A percentile compares a stretch with the other conserved stretches of the same genome.
Conservation (phyloP, 139 green algal genomes). For the Tetraselmis striata region DNA sequence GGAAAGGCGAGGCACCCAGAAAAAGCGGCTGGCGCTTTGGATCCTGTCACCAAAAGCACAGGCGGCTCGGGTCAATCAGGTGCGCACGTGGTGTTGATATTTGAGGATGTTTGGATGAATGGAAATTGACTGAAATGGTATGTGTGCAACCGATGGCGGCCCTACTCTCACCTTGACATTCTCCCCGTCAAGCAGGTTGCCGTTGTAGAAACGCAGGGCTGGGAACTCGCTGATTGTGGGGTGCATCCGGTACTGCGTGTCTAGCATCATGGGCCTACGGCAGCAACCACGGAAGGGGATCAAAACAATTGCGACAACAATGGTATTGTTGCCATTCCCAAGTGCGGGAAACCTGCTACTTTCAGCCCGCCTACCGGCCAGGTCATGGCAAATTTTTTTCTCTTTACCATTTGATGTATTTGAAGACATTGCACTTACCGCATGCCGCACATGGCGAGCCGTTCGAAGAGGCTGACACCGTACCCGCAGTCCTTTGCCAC, state of each 20-base stretch:
- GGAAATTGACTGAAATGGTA: no score
- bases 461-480: neutral
- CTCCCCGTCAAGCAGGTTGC: constrained; percentile 34
- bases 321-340: no score
- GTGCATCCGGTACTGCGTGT: no score
- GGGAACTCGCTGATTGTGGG: constrained; percentile 28
- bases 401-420: no score
- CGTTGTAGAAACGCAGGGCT: constrained; percentile 43
- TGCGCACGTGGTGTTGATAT: neutral
- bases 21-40: neutral
- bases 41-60: neutral
- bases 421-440: neutral
- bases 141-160: no score
- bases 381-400: no score
- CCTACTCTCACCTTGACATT: no score
- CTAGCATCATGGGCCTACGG: no score
- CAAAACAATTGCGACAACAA: no score
- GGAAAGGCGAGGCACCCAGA: neutral
- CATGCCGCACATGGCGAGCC: neutral
- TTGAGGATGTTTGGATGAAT: neutral
- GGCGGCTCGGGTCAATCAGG: neutral
- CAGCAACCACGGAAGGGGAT: no score
- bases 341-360: no score
- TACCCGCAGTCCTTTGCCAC: neutral
- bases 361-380: no score